These are phyloP conservation scores for Boletus semigastroideus DNA, from an alignment of 1,284 basidiomycete species.

Conservation along the genomic window DNA sequence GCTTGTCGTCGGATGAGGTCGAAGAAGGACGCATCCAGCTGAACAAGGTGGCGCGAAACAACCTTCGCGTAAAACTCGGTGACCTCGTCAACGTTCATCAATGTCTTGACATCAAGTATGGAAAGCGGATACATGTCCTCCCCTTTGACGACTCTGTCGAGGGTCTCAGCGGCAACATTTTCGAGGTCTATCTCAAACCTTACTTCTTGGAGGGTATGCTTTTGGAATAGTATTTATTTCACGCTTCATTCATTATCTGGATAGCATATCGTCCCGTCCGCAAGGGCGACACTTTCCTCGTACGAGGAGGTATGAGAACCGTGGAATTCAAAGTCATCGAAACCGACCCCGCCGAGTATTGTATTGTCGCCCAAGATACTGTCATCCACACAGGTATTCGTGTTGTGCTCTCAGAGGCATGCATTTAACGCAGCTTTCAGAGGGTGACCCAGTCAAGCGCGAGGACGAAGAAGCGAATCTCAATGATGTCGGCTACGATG, in stretches of 20 bases:
- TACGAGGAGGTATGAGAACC: constrained; percentile 95
- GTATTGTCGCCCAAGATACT: constrained; percentile 96
- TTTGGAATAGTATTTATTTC: not conserved
- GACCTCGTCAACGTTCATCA: constrained; percentile 96
- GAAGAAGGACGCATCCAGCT: constrained; percentile 98
- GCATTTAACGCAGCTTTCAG: constrained; percentile 41
- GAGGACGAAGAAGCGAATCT: constrained; percentile 99
- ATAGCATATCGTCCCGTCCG: constrained; percentile 90
- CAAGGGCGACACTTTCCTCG: constrained; percentile 98
- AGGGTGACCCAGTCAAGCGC: constrained; percentile 98
- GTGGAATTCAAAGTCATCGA: constrained; percentile 99
- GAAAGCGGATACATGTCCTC: constrained; percentile 95
- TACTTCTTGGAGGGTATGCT: constrained; percentile 94
- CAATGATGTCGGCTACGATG: constrained; percentile 97
- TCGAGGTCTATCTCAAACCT: constrained; percentile 98
- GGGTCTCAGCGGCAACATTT: constrained; percentile 96
- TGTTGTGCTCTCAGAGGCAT: not conserved
- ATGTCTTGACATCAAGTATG: constrained; percentile 98
- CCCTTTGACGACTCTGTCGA: constrained; percentile 99
- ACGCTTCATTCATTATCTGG: constrained; percentile 10
- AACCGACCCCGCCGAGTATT: constrained; percentile 93
- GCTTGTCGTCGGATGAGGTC: constrained; percentile 91
- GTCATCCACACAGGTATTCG: constrained; percentile 85
- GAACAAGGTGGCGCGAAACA: constrained; percentile 99
- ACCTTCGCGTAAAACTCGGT: constrained; percentile 95